Evolutionary conservation across 306 rosid genomes (phyloP), one percentile per base, ranked within the genome.

Genomic region (Lathyrus aphaca): DNA sequence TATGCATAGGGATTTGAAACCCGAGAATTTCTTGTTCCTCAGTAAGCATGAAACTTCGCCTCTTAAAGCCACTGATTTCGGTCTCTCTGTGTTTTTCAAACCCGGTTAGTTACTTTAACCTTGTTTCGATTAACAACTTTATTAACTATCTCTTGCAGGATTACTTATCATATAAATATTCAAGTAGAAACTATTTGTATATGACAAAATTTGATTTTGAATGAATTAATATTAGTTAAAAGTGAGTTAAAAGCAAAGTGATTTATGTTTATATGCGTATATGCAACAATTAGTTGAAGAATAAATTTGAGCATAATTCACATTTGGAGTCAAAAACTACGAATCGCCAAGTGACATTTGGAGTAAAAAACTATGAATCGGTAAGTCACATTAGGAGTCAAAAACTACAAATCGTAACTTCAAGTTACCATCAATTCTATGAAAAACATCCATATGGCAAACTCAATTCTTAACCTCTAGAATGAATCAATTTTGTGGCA

Each of bases 51-150:
- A 88, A 63, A 71, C 29, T 74, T 92, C 96, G 44, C 96, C 95
- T 12, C 92, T 92, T 18, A 92, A 92, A 82, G 91, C 89, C 45
- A 92, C 98, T 10, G 98, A 92, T 85, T 92, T 92, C 5, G 98
- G 98, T n/a, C 96, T 92, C 80, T 89, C 98, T 0, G 82, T 92
- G n/a, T 92, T 92, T 74, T 86, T 87, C 73, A 92, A 92, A 81
- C 83, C 92, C 32, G 96, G 98, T 75, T 30, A 16, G 59, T 42
- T 42, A 11, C 13, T 42, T 10, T 2, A 10, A 4, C 39, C 39
- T 35, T 42, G 46, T 13, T 42, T 42, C 1, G 13, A 11, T 11
- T 42, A 42, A 10, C 14, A 42, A 10, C 15, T 42, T 42, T 10
- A 13, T 42, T 42, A 11, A 42, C 0, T 42, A 13, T 42, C 5